A percentile compares a stretch with the other conserved stretches of the same genome.
Evolutionary conservation across 306 rosid species (phyloP).

Genomic region (Coriaria nepalensis): DNA sequence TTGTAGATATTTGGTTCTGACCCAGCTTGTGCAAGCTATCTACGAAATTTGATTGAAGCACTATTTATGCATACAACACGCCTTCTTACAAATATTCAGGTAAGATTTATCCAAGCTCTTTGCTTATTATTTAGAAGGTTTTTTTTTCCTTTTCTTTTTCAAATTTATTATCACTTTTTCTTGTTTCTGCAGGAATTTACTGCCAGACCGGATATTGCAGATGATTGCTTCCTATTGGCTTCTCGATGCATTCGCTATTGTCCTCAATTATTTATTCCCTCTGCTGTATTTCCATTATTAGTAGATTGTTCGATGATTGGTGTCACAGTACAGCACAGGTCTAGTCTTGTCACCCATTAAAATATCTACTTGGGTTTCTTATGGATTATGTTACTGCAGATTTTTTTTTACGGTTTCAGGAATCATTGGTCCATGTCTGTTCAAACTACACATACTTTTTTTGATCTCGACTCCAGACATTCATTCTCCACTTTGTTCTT

Average conservation of each 20-base stretch:
- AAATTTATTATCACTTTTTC: too few species aligned
- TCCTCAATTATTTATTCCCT: conserved; percentile 89
- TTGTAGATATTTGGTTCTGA: conserved; percentile 98
- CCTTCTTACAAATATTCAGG: conserved; percentile 89
- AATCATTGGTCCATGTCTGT: too few species aligned
- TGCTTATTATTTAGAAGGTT: conserved; percentile 5
- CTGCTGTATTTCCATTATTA: conserved; percentile 70
- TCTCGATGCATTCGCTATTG: conserved; percentile 99
- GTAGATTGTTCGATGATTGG: conserved; percentile 95
- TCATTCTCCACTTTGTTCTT: conserved; percentile 5
- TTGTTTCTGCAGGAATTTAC: conserved; percentile 71
- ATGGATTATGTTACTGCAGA: background rate
- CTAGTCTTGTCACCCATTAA: conserved; percentile 2
- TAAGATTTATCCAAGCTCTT: conserved; percentile 19
- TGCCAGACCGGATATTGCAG: conserved; percentile 97
- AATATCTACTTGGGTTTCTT: background rate
- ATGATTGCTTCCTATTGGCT: conserved; percentile 96
- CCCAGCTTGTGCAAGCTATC: conserved; percentile 81
- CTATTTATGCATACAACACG: conserved; percentile 72
- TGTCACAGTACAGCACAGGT: conserved; percentile 96
- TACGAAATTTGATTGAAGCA: conserved; percentile 79
- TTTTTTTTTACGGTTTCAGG: background rate
- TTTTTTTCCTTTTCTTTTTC: conserved; percentile 10
- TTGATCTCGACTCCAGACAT: too few species aligned
- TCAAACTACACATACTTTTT: too few species aligned